Conservation (phyloP, 148 eudicot genomes). For the Camellia lanceoleosa region DNA sequence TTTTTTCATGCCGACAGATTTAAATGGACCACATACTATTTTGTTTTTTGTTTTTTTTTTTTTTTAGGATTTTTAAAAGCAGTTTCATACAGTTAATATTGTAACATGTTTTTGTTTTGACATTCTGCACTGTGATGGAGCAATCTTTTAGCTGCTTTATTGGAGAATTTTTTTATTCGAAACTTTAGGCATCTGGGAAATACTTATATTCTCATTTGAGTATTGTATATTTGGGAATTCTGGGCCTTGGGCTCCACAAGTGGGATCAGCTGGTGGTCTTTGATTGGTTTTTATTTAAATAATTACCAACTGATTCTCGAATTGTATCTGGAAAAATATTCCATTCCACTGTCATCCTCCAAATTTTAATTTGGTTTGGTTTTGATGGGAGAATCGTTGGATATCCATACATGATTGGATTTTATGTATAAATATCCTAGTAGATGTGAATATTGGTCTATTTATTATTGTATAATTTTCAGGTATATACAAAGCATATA, state of each 20-base stretch:
- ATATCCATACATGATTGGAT: neutral
- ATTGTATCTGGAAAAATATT: neutral
- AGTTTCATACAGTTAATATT: neutral
- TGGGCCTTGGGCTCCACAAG: neutral
- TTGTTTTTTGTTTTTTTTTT: neutral
- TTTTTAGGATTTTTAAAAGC: neutral
- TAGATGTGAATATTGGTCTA: neutral
- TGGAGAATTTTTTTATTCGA: slow-evolving; percentile 1
- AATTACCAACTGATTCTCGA: neutral
- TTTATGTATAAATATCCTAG: neutral
- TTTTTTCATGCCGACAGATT: neutral
- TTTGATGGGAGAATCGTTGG: neutral
- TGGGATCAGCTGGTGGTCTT: slow-evolving; percentile 5
- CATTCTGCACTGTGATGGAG: slow-evolving; percentile 3
- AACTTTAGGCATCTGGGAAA: slow-evolving; percentile 12
- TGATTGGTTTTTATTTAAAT: neutral
- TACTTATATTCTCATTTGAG: neutral
- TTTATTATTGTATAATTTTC: neutral
- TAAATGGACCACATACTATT: neutral
- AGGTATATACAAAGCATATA: neutral
- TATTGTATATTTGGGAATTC: neutral
- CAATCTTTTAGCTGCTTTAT: neutral
- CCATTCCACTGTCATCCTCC: neutral
- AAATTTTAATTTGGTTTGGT: neutral
- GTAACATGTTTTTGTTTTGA: neutral